A percentile compares a stretch with the other conserved stretches of the same genome.
phyloP scores from a whole-genome alignment of 1,284 basidiomycete species.

The Cystobasidiaceae sp. region DNA sequence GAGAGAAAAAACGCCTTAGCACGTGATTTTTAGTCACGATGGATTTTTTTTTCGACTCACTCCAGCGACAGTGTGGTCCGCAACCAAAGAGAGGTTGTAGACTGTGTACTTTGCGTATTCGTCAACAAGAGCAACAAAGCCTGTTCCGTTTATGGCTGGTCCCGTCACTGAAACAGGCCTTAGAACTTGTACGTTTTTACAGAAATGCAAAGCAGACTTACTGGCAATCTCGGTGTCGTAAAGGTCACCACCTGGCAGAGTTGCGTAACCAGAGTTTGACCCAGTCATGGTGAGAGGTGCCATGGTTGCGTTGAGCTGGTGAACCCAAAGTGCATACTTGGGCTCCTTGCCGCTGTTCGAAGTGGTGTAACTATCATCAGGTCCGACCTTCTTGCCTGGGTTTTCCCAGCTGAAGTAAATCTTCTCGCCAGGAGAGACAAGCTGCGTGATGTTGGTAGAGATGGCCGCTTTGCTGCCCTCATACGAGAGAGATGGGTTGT shows the following conservation, averaged over 20 bases:
- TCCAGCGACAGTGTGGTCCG: constrained; percentile 31
- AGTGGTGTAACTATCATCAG: constrained; percentile 26
- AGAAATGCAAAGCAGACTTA: neutral
- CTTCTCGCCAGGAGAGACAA: constrained; percentile 52
- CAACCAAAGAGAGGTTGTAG: constrained; percentile 22
- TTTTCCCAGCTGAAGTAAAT: constrained; percentile 57
- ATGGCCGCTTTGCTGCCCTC: constrained; percentile 50
- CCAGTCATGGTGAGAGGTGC: constrained; percentile 26
- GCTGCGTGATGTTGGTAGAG: constrained; percentile 53
- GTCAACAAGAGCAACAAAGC: constrained; percentile 29
- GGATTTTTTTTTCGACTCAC: neutral
- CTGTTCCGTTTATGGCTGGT: constrained; percentile 21
- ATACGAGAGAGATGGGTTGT: constrained; percentile 42
- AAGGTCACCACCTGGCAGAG: constrained; percentile 10
- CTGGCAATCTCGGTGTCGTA: constrained; percentile 25
- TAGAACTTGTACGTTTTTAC: too few relatives aligned
- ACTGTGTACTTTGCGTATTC: constrained; percentile 12
- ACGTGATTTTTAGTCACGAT: too few relatives aligned
- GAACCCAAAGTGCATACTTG: constrained; percentile 55
- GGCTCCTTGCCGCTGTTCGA: constrained; percentile 5
- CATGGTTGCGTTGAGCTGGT: constrained; percentile 62
- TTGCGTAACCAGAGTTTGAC: constrained; percentile 20
- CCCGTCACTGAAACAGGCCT: neutral
- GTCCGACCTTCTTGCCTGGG: constrained; percentile 51
- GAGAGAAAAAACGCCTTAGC: too few relatives aligned